Percentiles rank a stretch among this genome's conserved stretches.
Evolutionary conservation across 257 asterid species (phyloP).

Genomic region (Ilex asprella): DNA sequence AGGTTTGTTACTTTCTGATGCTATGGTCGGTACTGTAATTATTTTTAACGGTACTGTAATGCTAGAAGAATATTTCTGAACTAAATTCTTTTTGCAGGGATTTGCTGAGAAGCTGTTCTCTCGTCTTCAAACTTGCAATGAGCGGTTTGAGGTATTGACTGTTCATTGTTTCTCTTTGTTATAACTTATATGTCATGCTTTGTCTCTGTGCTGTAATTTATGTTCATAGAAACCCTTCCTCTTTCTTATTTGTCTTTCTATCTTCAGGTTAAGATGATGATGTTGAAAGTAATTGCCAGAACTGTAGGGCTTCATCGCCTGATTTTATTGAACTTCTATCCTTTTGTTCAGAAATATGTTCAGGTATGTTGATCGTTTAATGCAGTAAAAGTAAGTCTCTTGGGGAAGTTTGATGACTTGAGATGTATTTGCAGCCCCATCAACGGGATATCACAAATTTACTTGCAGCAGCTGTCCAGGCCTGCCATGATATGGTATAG

Average conservation of each 20-base stretch:
- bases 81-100: constrained; percentile 44
- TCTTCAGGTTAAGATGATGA: constrained; percentile 79
- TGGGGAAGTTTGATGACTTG: constrained; percentile 11
- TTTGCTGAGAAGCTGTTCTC: constrained; percentile 89
- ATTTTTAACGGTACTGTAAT: constrained; percentile 8
- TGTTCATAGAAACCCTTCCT: too few species aligned
- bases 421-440: constrained; percentile 59
- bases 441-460: constrained; percentile 73
- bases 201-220: neutral
- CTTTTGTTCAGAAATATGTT: constrained; percentile 72
- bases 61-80: constrained; percentile 3
- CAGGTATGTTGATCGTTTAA: constrained; percentile 47
- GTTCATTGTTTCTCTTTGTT: constrained; percentile 10
- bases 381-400: constrained; percentile 9
- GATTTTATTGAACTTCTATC: constrained; percentile 62
- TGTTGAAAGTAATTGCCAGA: constrained; percentile 82
- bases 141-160: constrained; percentile 68
- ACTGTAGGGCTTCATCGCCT: constrained; percentile 83
- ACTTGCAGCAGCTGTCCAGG: constrained; percentile 95
- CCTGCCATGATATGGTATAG: constrained; percentile 95
- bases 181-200: constrained; percentile 3
- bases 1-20: constrained; percentile 36
- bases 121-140: constrained; percentile 59
- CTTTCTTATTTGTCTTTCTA: constrained; percentile 2
- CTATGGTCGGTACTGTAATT: constrained; percentile 7